Evolutionary conservation across 257 asterid genomes (phyloP).

Genomic region (Handroanthus guayacan): DNA sequence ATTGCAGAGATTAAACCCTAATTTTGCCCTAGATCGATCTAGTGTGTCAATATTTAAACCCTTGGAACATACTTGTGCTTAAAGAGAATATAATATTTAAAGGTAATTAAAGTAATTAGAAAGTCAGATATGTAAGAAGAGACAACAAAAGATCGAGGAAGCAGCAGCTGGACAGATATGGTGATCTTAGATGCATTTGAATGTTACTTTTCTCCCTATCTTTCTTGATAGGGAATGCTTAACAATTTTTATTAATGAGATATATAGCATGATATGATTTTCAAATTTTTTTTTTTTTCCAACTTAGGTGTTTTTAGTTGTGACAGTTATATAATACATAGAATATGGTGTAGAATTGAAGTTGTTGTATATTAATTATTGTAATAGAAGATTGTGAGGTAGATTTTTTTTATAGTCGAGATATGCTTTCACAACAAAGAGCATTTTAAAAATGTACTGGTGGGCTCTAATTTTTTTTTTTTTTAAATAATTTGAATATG

Average conservation of each 20-base stretch:
- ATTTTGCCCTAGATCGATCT: background rate
- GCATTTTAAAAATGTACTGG: too few species aligned
- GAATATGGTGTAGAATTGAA: background rate
- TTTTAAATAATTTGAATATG: too few species aligned
- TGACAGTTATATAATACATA: background rate
- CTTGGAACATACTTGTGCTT: background rate
- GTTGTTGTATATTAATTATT: too few species aligned
- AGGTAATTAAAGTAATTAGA: background rate
- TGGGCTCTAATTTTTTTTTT: too few species aligned
- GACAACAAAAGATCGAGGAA: background rate
- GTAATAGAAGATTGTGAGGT: too few species aligned
- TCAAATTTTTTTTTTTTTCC: background rate
- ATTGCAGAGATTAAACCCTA: constrained; percentile 13
- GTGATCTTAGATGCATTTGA: background rate
- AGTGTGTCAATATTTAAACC: background rate
- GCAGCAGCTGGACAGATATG: background rate
- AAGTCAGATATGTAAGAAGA: background rate
- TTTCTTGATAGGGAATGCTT: background rate
- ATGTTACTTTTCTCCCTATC: background rate
- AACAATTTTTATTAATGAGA: background rate
- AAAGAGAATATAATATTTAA: background rate
- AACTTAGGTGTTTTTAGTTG: background rate
- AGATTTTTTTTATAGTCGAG: too few species aligned
- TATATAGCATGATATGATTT: background rate
- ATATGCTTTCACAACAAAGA: too few species aligned